phyloP scores from a whole-genome alignment of 1,284 basidiomycete genomes.

The Ceratobasidium sp. region DNA sequence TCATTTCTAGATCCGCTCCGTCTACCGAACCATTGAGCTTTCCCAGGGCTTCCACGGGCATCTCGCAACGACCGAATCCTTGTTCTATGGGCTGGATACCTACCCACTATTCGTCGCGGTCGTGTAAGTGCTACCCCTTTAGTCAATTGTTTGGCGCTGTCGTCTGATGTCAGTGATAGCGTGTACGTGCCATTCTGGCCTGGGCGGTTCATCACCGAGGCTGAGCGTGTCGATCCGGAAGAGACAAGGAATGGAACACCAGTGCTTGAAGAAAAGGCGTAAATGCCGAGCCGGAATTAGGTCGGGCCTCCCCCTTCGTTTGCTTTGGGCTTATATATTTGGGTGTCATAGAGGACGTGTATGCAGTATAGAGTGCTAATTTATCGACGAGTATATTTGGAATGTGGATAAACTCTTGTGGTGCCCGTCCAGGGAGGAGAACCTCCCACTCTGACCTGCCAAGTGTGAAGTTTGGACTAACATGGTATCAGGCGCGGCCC shows the following conservation, averaged over 20 bases:
- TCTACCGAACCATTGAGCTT: constrained; percentile 76
- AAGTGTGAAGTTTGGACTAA: neutral
- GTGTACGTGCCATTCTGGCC: constrained; percentile 72
- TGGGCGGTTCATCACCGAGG: constrained; percentile 64
- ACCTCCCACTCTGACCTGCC: neutral
- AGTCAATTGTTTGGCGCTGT: neutral
- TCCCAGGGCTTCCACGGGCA: constrained; percentile 73
- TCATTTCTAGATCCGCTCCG: constrained; percentile 69
- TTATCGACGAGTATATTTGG: neutral
- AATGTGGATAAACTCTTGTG: neutral
- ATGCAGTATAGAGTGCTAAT: constrained; percentile 11
- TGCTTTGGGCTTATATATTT: constrained; percentile 2
- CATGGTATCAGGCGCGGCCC: neutral
- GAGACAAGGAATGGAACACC: constrained; percentile 32
- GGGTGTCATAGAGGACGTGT: constrained; percentile 8
- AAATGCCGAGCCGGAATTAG: neutral
- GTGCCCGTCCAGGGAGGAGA: neutral
- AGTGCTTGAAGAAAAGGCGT: constrained; percentile 19
- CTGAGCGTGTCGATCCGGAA: constrained; percentile 12
- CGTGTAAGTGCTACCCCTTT: constrained; percentile 54
- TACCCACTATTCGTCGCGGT: constrained; percentile 74
- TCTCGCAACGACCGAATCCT: constrained; percentile 71
- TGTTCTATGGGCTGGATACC: constrained; percentile 78
- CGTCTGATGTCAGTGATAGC: constrained; percentile 31
- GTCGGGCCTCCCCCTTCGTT: neutral